These are phyloP conservation scores for Chlorella sorokiniana DNA, from an alignment of 139 green algal genomes.

Conservation along the genomic window DNA sequence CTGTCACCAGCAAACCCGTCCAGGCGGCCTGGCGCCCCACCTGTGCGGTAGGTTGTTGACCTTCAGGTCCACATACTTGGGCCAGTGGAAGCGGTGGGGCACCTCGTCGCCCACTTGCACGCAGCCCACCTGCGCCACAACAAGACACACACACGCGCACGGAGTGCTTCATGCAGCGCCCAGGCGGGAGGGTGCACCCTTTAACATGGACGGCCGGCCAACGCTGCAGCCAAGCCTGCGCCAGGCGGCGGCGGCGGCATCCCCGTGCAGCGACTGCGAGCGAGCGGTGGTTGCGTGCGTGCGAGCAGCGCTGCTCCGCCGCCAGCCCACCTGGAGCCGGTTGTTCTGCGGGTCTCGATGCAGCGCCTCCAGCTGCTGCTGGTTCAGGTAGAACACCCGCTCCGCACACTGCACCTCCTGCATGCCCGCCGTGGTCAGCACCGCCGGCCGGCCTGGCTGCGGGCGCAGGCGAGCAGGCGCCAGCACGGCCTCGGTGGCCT, in stretches of 20 bases:
- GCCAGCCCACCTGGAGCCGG: constrained; percentile 32
- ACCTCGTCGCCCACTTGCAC: constrained; percentile 62
- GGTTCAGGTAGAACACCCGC: constrained; percentile 29
- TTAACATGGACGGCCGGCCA: no score
- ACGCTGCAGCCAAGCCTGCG: no score
- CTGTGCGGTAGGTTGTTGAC: constrained; percentile 55
- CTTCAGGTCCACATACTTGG: constrained; percentile 50
- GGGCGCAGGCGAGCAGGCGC: constrained; percentile 37
- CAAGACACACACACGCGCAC: not conserved
- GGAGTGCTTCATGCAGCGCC: not conserved
- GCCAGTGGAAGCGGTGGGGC: constrained; percentile 78
- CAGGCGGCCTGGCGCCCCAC: no score
- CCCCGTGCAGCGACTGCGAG: no score
- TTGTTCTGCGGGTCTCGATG: not conserved
- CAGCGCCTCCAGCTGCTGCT: constrained; percentile 26
- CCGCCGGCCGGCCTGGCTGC: constrained; percentile 8
- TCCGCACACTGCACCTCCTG: constrained; percentile 45
- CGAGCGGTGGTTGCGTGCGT: no score
- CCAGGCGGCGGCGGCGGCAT: no score
- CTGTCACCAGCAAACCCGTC: no score
- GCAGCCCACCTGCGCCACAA: constrained; percentile 36
- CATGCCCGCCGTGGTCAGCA: constrained; percentile 4
- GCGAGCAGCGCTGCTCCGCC: no score
- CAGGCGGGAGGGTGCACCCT: no score
- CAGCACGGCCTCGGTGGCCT: constrained; percentile 51